Conservation (phyloP, 129 eudicot genomes). For the Arctium minus region DNA sequence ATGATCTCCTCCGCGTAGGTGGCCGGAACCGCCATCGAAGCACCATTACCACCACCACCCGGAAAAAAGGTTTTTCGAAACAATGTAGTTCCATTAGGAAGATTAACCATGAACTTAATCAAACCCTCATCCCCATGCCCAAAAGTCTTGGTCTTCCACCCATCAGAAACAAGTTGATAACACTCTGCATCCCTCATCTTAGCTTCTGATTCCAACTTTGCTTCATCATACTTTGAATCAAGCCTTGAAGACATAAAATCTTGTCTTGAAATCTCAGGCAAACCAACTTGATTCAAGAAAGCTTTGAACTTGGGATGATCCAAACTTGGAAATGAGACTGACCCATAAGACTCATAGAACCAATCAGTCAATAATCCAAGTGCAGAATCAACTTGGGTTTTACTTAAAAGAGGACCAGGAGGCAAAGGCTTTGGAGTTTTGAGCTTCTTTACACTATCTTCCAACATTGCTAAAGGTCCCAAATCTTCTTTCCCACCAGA, state of each 20-base stretch:
- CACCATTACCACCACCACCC: slow-evolving; percentile 21
- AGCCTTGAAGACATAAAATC: slow-evolving; percentile 50
- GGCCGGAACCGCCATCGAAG: slow-evolving; percentile 34
- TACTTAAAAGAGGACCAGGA: slow-evolving; percentile 47
- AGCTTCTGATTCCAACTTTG: slow-evolving; percentile 56
- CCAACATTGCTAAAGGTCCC: slow-evolving; percentile 73
- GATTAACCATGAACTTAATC: slow-evolving; percentile 64
- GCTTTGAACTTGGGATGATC: slow-evolving; percentile 88
- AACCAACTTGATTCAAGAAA: slow-evolving; percentile 68
- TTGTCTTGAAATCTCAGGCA: slow-evolving; percentile 43
- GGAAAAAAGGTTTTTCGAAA: slow-evolving; percentile 48
- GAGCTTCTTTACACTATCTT: slow-evolving; percentile 79
- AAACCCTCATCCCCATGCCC: slow-evolving; percentile 42
- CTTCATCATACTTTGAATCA: slow-evolving; percentile 66
- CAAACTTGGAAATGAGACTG: slow-evolving; percentile 60
- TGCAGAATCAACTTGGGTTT: slow-evolving; percentile 53
- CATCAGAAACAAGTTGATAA: slow-evolving; percentile 64
- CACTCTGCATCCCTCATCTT: slow-evolving; percentile 62
- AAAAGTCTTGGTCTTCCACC: slow-evolving; percentile 49
- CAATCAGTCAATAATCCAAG: slow-evolving; percentile 62
- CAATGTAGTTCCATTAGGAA: slow-evolving; percentile 80
- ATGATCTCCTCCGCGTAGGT: slow-evolving; percentile 70
- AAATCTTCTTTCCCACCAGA: slow-evolving; percentile 82
- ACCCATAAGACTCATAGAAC: slow-evolving; percentile 77
- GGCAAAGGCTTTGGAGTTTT: slow-evolving; percentile 62